Percentiles rank a stretch among this genome's conserved stretches.
phyloP scores from a whole-genome alignment of 2,329 filamentous ascomycete genomes.

The Aspergillus piperis region DNA sequence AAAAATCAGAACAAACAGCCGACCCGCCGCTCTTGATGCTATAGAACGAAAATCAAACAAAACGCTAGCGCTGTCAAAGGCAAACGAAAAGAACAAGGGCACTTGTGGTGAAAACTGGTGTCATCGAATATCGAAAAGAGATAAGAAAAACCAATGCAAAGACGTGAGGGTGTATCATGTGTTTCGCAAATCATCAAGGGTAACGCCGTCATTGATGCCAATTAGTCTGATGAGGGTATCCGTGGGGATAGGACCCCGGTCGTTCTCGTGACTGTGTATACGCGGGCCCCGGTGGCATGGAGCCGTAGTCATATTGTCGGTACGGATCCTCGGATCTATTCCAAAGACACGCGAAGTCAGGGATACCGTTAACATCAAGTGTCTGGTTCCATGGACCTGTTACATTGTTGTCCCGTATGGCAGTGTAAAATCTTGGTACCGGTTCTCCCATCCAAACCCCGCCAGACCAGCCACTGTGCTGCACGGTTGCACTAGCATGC shows the following conservation, averaged over 20 bases:
- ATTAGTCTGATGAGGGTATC: constrained; percentile 45
- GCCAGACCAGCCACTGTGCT: constrained; percentile 75
- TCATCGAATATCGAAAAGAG: constrained; percentile 33
- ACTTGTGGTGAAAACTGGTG: constrained; percentile 29
- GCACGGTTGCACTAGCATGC: constrained; percentile 81
- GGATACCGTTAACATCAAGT: constrained; percentile 29
- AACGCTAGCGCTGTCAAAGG: constrained; percentile 34
- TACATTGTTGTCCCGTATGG: constrained; percentile 76
- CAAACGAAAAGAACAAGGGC: constrained; percentile 9
- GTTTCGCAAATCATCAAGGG: constrained; percentile 47
- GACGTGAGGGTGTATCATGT: constrained; percentile 44
- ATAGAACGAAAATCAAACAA: constrained; percentile 37
- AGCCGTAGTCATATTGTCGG: constrained; percentile 17
- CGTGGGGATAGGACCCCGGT: constrained; percentile 39
- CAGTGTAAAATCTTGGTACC: constrained; percentile 77
- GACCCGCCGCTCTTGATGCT: constrained; percentile 52
- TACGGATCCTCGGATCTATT: constrained; percentile 24
- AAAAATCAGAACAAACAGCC: constrained; percentile 45
- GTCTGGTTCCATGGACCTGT: constrained; percentile 35
- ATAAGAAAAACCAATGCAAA: constrained; percentile 37
- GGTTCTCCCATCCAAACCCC: constrained; percentile 77
- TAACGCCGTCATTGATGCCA: constrained; percentile 59
- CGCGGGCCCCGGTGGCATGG: constrained; percentile 42
- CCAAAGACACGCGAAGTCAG: constrained; percentile 29
- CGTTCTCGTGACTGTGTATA: constrained; percentile 40